phyloP scores from a whole-genome alignment of 1,284 basidiomycete genomes.

The Psilocybe mexicana region DNA sequence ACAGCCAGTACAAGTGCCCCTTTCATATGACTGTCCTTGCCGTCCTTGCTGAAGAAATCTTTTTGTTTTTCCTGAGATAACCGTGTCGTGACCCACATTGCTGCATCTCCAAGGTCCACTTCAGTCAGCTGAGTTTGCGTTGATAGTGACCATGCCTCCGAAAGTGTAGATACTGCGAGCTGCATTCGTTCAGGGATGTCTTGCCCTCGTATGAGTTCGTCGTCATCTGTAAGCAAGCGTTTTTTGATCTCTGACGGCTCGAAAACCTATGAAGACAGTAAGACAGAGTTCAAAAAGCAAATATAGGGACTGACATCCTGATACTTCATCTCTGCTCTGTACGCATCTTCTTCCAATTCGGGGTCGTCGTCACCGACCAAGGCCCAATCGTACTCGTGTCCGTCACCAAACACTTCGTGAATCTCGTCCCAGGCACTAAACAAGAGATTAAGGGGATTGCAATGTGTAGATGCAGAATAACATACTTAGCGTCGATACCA shows the following conservation, averaged over 20 bases:
- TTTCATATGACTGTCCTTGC: slow-evolving; percentile 60
- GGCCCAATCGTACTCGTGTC: slow-evolving; percentile 96
- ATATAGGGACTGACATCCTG: slow-evolving; percentile 71
- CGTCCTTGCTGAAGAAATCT: slow-evolving; percentile 70
- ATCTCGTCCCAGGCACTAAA: slow-evolving; percentile 95
- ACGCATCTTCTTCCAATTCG: slow-evolving; percentile 58
- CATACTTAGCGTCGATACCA: slow-evolving; percentile 87
- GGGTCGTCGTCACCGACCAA: slow-evolving; percentile 75
- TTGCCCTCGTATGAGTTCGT: slow-evolving; percentile 87
- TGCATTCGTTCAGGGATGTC: slow-evolving; percentile 98
- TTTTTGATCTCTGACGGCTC: slow-evolving; percentile 96
- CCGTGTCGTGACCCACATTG: slow-evolving; percentile 87
- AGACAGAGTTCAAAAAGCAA: slow-evolving; percentile 10
- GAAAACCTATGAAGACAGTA: slow-evolving; percentile 71
- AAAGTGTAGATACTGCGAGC: slow-evolving; percentile 84
- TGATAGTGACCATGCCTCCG: slow-evolving; percentile 66
- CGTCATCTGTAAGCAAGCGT: slow-evolving; percentile 90
- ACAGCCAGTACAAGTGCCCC: slow-evolving; percentile 80
- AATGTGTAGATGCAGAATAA: slow-evolving; percentile 17
- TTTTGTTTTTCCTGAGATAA: slow-evolving; percentile 79
- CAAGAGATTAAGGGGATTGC: slow-evolving; percentile 20
- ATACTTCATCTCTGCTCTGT: slow-evolving; percentile 79
- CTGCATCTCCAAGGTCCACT: slow-evolving; percentile 78
- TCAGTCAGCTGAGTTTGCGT: slow-evolving; percentile 67
- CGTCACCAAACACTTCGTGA: slow-evolving; percentile 95